A percentile compares a stretch with the other conserved stretches of the same genome.
phyloP scores from a whole-genome alignment of 805 yeast species.

The Myxozyma neglecta region DNA sequence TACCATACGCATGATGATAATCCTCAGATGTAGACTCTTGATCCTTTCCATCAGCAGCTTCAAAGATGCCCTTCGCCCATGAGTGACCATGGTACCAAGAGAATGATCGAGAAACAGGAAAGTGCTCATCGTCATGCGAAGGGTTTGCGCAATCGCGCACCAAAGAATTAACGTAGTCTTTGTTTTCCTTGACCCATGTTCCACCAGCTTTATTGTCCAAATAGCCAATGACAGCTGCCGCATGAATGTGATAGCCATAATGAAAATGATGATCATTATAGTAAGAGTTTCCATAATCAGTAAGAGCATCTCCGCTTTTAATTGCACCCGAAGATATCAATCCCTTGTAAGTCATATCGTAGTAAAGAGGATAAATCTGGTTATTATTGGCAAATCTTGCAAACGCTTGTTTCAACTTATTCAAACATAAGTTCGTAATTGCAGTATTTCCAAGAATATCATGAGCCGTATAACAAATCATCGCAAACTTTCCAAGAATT shows the following conservation, averaged over 20 bases:
- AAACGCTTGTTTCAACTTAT: constrained; percentile 65
- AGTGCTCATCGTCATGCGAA: constrained; percentile 50
- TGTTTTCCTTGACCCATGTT: constrained; percentile 50
- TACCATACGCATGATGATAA: constrained; percentile 64
- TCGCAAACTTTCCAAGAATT: constrained; percentile 84
- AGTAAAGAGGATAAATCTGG: constrained; percentile 71
- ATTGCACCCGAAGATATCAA: constrained; percentile 50
- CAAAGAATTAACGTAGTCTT: constrained; percentile 59
- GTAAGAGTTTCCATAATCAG: constrained; percentile 75
- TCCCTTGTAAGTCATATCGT: constrained; percentile 59
- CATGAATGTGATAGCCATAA: constrained; percentile 78
- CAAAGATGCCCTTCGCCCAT: constrained; percentile 63
- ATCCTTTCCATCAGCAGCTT: constrained; percentile 66
- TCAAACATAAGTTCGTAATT: constrained; percentile 54
- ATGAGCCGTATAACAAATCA: constrained; percentile 71
- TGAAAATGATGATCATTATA: constrained; percentile 90
- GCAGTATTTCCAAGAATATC: constrained; percentile 58
- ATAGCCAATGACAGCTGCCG: constrained; percentile 76
- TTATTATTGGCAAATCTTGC: constrained; percentile 65
- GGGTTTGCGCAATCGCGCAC: constrained; percentile 72
- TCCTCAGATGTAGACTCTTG: constrained; percentile 74
- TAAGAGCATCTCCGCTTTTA: constrained; percentile 44
- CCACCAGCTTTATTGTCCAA: constrained; percentile 58
- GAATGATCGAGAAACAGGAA: constrained; percentile 65
- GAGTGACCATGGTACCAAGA: constrained; percentile 76